A percentile compares a stretch with the other conserved stretches of the same genome.
Conservation (phyloP, 345 rosid genomes). For the Acer saccharum region DNA sequence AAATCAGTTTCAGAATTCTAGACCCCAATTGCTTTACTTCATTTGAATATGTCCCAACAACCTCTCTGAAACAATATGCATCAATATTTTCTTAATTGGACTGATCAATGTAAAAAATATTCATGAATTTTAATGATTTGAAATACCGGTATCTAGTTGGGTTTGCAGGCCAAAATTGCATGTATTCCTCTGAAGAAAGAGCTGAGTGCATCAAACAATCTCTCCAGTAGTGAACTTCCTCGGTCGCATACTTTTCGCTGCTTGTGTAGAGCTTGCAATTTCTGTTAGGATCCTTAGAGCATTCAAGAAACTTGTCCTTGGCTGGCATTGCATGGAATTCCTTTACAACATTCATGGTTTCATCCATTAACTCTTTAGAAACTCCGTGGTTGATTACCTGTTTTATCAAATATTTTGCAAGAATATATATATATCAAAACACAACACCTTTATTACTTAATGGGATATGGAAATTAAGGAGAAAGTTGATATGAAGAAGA, state of each 20-base stretch:
- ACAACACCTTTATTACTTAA: background rate
- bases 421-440: background rate
- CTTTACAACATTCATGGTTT: constrained; percentile 24
- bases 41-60: constrained; percentile 15
- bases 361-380: constrained; percentile 24
- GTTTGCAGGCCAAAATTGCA: constrained; percentile 29
- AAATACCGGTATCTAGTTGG: constrained; percentile 26
- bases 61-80: constrained; percentile 11
- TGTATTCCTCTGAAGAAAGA: constrained; percentile 24
- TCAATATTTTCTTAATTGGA: no score
- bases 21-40: constrained; percentile 26
- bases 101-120: background rate
- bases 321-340: constrained; percentile 38
- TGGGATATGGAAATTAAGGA: background rate
- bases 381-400: constrained; percentile 47
- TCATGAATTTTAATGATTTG: background rate
- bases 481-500: background rate
- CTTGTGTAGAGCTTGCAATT: constrained; percentile 37
- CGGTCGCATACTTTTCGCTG: constrained; percentile 16
- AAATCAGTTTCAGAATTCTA: constrained; percentile 19
- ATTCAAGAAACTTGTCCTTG: constrained; percentile 23
- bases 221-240: constrained; percentile 37
- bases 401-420: background rate
- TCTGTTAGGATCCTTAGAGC: constrained; percentile 29
- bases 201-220: constrained; percentile 27